Base-by-base conservation (phyloP, 1,139 yeast species). In the Blastobotrys aristatus region DNA sequence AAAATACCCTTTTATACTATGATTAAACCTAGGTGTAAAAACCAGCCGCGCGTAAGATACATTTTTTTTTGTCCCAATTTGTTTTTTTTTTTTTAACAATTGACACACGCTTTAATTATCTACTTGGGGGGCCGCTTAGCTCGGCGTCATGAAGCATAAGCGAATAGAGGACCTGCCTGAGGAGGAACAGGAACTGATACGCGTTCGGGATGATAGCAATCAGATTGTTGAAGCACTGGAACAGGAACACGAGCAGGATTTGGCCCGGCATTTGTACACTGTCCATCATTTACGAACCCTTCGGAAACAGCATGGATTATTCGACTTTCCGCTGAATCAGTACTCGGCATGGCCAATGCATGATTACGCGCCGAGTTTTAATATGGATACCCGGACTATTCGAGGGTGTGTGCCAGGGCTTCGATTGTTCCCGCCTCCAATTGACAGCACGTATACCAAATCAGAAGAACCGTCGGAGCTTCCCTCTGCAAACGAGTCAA, bases 241-340 rank as follows among this genome's bases (percentile, higher is more conserved):
- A 34, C 29, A 44, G 14, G 53, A 50, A 42, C 64, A 62, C 46
- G 57, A 55, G 21, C 40, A 30, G 11, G 54, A 63, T 40, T 51
- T 63, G 16, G 50, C 66, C 7, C 53, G 56, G 30, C 68, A 64
- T 47, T 50, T 64, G 14, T 63, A 61, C 43, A 52, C 63, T 7
- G 57, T 60, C 11, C 53, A 51, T 44, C 48, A 59, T 29, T 36
- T 61, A 22, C 54, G 50, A 18, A 24, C 51, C 13, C 38, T 42
- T 17, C 27, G 42, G 20, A 14, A 16, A 7, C 29, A 13, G 21
- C 21, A 17, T 11, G 44, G 44, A 3, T 27, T 34, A 11, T 7
- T n/a, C 13, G 32, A n/a, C 16, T 48, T 44, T 20, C 50, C 50
- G 2, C 22, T 36, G 5, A 14, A 24, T n/a, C 24, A 37, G 13